phyloP scores from a whole-genome alignment of 768 basidiomycete species.

The Aureoboletus auriporus region DNA sequence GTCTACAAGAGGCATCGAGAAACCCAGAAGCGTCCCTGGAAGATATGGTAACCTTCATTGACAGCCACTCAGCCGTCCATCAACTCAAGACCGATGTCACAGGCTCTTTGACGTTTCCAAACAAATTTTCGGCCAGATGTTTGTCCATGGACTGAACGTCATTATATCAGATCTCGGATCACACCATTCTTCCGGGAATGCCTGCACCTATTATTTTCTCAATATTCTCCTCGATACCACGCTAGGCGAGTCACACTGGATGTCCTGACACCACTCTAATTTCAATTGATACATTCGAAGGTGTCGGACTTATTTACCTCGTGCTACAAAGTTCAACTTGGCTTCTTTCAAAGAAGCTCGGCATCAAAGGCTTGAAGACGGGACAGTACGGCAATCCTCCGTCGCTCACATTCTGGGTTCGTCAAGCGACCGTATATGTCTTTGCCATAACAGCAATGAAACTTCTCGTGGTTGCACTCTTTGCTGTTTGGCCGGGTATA shows the following conservation, averaged over 20 bases:
- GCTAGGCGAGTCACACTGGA: conserved; percentile 53
- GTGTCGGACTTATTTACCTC: conserved; percentile 79
- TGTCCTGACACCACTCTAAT: not conserved
- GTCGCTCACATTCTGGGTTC: conserved; percentile 62
- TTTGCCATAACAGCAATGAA: conserved; percentile 85
- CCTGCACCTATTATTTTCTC: conserved; percentile 89
- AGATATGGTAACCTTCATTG: conserved; percentile 66
- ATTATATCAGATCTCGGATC: conserved; percentile 78
- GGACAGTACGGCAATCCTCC: conserved; percentile 91
- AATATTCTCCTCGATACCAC: conserved; percentile 80
- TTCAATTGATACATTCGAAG: conserved; percentile 27
- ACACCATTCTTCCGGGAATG: conserved; percentile 65
- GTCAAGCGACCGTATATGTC: conserved; percentile 81
- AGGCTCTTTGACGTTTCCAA: conserved; percentile 95
- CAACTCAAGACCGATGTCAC: conserved; percentile 5
- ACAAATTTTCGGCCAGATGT: conserved; percentile 83
- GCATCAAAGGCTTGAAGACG: conserved; percentile 74
- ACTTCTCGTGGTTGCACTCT: conserved; percentile 73
- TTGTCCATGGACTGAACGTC: conserved; percentile 76
- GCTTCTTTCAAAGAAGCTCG: conserved; percentile 58
- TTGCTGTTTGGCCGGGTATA: conserved; percentile 66
- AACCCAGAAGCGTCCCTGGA: conserved; percentile 81
- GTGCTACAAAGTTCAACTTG: conserved; percentile 61
- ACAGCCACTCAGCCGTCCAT: not conserved
- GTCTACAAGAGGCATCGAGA: conserved; percentile 89